Evolutionary conservation across 2,329 filamentous ascomycete genomes (phyloP), one percentile per base, ranked within the genome.

Genomic region (Escovopsis sp.): DNA sequence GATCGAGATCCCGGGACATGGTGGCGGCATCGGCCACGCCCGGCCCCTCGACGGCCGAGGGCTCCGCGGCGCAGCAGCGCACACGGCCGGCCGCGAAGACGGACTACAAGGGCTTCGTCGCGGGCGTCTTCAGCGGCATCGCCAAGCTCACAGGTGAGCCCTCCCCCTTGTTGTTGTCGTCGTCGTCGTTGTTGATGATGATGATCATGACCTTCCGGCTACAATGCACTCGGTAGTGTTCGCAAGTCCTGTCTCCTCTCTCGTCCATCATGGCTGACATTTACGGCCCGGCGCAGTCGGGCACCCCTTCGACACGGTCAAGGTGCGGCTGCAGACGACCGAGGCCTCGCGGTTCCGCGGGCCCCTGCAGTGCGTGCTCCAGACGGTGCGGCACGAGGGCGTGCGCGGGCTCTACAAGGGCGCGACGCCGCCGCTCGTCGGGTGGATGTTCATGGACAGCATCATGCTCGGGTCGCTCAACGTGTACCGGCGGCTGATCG

Each of bases 361-460:
- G 0, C 88, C 91, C 1, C 59, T 94, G 29, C 80, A 94, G 60
- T 96, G 91, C 57, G 66, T 94, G 9, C 61, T 83, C 43, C 81
- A 89, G 59, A 98, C 91, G 9, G 50, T 96, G 25, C 76, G 81
- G 45, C 82, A 87, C 57, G 91, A 98, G 62, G 89, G 89, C 38
- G 64, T 93, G 37, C 64, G 71, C 39, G 91, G 86, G 3, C 68
- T 98, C 35, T 98, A 96, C 72, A 98, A 96, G 66, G 88, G 89
- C 53, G 87, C 87, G 10, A 85, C 84, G 25, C 89, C 89, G 43
- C 91, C 91, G 40, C 69, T 96, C 39, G 77, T 95, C 40, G 91
- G 91, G 52, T 96, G 91, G 91, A 94, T 96, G 83, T 85, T 93
- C 55, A 96, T 96, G 89, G 91, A 98, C 66, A 73, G 67, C 35